Evolutionary conservation across 306 rosid genomes (phyloP).

Genomic region (Cucurbita ficifolia): DNA sequence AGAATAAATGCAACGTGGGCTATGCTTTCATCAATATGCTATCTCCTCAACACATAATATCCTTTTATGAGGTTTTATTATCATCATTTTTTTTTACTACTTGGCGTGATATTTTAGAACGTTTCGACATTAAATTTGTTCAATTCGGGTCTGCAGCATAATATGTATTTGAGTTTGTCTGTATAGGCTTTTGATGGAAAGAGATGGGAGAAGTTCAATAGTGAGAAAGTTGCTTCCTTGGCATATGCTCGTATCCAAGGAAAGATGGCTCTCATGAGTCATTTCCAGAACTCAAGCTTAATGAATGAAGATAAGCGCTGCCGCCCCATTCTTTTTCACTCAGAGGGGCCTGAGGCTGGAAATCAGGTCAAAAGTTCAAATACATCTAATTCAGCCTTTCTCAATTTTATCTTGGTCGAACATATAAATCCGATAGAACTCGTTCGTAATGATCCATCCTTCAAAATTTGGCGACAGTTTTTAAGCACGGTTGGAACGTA

Average conservation of each 20-base stretch:
- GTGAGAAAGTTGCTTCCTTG: conserved; percentile 84
- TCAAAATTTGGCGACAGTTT: not conserved
- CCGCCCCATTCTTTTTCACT: conserved; percentile 85
- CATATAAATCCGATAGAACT: not conserved
- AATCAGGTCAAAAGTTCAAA: conserved; percentile 42
- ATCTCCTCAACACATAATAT: conserved; percentile 67
- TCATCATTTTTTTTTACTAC: not conserved
- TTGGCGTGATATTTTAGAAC: not conserved
- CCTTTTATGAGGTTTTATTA: conserved; percentile 52
- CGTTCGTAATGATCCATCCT: not conserved
- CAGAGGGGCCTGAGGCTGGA: conserved; percentile 57
- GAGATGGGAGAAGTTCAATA: conserved; percentile 90
- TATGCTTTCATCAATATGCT: conserved; percentile 95
- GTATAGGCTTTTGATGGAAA: conserved; percentile 73
- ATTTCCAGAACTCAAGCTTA: conserved; percentile 85
- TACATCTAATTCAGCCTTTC: not conserved
- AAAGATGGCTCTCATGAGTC: conserved; percentile 73
- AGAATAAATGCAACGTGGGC: conserved; percentile 98
- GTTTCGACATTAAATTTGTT: not conserved
- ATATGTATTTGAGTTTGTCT: not conserved
- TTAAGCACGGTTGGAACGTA: not conserved
- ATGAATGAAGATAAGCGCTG: conserved; percentile 93
- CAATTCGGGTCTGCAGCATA: not conserved
- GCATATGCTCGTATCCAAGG: conserved; percentile 95
- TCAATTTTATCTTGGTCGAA: not conserved